Percentiles rank a stretch among this genome's conserved stretches.
These are phyloP conservation scores for Pleurozium schreberi DNA, from an alignment of 225 moss, liverwort and hornwort genomes.

Conservation along the genomic window DNA sequence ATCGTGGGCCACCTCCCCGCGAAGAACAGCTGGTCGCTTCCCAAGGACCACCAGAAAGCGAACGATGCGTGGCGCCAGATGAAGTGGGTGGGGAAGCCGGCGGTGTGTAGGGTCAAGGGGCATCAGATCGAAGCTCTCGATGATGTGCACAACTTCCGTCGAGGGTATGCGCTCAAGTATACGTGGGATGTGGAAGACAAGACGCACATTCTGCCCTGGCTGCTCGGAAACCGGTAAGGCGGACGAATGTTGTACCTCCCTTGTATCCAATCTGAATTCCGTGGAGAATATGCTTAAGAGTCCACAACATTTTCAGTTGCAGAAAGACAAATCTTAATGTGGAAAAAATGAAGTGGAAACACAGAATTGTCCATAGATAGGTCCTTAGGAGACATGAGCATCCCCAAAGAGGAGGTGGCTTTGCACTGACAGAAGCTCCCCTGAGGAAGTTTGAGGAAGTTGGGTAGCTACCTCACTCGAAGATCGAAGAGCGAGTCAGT, in stretches of 20 bases:
- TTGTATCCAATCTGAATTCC: neutral
- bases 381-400: neutral
- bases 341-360: neutral
- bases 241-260: neutral
- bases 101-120: conserved; percentile 59
- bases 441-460: neutral
- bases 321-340: neutral
- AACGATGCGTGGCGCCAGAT: conserved; percentile 37
- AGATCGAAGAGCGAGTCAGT: neutral
- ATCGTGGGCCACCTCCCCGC: conserved; percentile 24
- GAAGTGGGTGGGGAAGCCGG: conserved; percentile 80
- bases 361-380: neutral
- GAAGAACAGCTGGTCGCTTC: neutral
- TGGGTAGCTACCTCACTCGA: neutral
- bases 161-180: conserved; percentile 63
- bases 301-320: neutral
- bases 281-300: neutral
- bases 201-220: conserved; percentile 70
- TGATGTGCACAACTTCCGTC: conserved; percentile 56
- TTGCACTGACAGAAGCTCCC: neutral
- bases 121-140: conserved; percentile 71
- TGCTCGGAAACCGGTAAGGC: conserved; percentile 37
- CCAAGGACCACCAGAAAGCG: neutral
- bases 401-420: neutral
- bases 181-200: conserved; percentile 67